Evolutionary conservation across 2,329 filamentous ascomycete species (phyloP), one percentile per base, ranked within the genome.

Genomic region (Grosmannia clavigera): DNA sequence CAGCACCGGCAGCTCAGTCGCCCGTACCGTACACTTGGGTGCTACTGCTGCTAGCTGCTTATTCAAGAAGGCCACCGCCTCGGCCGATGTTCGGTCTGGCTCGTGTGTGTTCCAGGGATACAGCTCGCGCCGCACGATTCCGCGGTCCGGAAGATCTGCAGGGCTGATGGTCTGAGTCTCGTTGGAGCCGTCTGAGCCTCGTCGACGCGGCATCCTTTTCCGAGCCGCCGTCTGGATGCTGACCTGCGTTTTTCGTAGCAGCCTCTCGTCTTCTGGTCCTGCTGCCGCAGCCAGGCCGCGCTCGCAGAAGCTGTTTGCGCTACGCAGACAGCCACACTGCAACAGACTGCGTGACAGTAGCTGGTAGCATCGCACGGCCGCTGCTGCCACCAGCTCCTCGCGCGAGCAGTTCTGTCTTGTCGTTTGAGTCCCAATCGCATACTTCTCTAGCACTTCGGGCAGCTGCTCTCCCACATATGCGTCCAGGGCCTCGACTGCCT

Each of bases 21-120:
- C 85, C 61, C 83, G 81, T 35, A 95, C 88, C 64, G 89, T 88
- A 62, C 92, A 88, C 68, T 90, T 92, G 0, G 90, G 87, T 0
- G 91, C 90, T 60, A 90, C 84, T 2, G 74, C 72, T 31, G 77
- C 73, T 65, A 96, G 78, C 65, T 86, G 78, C 27, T 76, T 72
- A 68, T 97, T 97, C 53, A 97, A 75, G 57, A 86, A 79, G 0
- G 79, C 72, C 29, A 97, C 74, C 1, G 87, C 86, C 65, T 86
- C 83, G 43, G 81, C 74, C 3, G 86, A 83, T 67, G 86, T 86
- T 27, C 88, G 82, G 67, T 92, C 84, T 3, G 87, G 83, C 68
- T 87, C 84, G 66, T 84, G 74, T 2, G 74, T 69, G 68, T 87
- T 87, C 84, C 84, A 87, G 2, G 84, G 84, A 67, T 87, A 87